A percentile compares a stretch with the other conserved stretches of the same genome.
Evolutionary conservation across 768 basidiomycete species (phyloP).

Genomic region (Hebeloma cylindrosporum): DNA sequence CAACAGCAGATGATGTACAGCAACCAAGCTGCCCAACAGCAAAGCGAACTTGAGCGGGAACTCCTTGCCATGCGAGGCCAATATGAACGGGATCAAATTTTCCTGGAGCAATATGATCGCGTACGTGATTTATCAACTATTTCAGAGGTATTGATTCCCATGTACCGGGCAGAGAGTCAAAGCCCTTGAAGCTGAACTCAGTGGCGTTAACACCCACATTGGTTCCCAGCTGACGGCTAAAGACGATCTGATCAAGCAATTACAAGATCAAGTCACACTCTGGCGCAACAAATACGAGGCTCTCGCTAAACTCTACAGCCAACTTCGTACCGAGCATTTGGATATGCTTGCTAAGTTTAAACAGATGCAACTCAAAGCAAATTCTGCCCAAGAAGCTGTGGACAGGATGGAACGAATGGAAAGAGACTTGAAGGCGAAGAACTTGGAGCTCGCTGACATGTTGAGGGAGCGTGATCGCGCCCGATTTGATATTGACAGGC

Average conservation of each 20-base stretch:
- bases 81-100: slow-evolving; percentile 96
- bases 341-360: slow-evolving; percentile 98
- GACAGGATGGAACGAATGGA: slow-evolving; percentile 99
- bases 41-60: slow-evolving; percentile 84
- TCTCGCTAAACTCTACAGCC: slow-evolving; percentile 96
- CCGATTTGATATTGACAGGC: slow-evolving; percentile 90
- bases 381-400: slow-evolving; percentile 96
- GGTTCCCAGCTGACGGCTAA: slow-evolving; percentile 86
- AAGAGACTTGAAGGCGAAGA: slow-evolving; percentile 97
- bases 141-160: neutral
- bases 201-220: slow-evolving; percentile 85
- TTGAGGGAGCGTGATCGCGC: slow-evolving; percentile 95
- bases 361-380: slow-evolving; percentile 95
- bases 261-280: slow-evolving; percentile 93
- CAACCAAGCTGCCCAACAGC: slow-evolving; percentile 71
- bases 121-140: slow-evolving; percentile 45
- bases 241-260: slow-evolving; percentile 92
- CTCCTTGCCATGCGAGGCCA: slow-evolving; percentile 93
- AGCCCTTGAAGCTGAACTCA: slow-evolving; percentile 15
- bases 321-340: slow-evolving; percentile 94
- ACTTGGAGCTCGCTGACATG: slow-evolving; percentile 98
- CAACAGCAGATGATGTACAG: slow-evolving; percentile 82
- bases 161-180: slow-evolving; percentile 10
- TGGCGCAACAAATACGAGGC: slow-evolving; percentile 99
- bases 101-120: slow-evolving; percentile 95